Base-by-base conservation (phyloP, 2,329 filamentous ascomycete genomes). In the Lecanicillium sp. region DNA sequence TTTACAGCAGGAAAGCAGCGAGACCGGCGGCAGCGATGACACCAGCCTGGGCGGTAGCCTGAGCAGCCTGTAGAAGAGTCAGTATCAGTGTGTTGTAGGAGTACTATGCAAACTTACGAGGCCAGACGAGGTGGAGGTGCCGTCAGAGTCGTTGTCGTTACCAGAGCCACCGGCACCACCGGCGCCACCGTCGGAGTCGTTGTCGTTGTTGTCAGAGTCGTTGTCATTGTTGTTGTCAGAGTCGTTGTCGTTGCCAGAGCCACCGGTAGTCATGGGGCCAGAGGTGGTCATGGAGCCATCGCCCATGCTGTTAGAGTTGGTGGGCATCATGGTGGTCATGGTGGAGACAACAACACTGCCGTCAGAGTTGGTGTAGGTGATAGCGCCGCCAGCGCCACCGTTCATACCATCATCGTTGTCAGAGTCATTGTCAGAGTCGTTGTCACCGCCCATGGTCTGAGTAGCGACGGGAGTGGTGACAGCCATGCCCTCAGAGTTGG, bases 1-100 rank as follows among this genome's bases (percentile, higher is more conserved):
- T 46, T 65, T 68, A 74, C 43, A 74, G 62, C 43, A 74, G 55
- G 43, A 71, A 49, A 44, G 60, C 66, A 29, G 66, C 69, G 33
- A 73, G 43, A 51, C 70, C 70, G 15, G 67, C 69, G 16, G 65
- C 70, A 37, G 67, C 70, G 29, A 73, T 44, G 35, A 72, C 45
- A 41, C 68, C 70, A 19, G 54, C 52, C 16, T 68, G 67, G 28
- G 62, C 68, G 41, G 62, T 65, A 35, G 69, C 70, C 50, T 48
- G 39, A 38, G 38, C 36, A 29, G 22, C 32, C 33, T n/a, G 41
- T 35, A 41, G 7, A 37, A 28, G 19, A 38, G 37, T 45, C 30
- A 30, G 45, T 38, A 11, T 29, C 43, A 28, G 46, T 43, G 16
- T 45, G 42, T 18, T 7, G 36, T 41, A n/a, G 48, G 46, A 17